Evolutionary conservation across 768 basidiomycete genomes (phyloP), one percentile per base, ranked within the genome.

Genomic region (Leccinellum luteum): DNA sequence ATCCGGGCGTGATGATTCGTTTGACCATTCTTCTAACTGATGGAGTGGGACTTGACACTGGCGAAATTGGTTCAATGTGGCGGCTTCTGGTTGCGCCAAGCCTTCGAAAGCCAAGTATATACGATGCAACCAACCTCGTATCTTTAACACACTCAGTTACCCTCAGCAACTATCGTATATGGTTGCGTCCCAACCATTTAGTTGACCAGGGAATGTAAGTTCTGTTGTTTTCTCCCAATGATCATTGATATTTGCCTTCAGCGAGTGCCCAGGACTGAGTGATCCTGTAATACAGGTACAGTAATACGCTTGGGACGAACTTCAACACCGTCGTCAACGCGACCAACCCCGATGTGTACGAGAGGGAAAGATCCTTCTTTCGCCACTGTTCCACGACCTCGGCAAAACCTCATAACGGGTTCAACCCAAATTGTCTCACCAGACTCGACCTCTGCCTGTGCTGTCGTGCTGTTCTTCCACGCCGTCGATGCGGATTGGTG

Each of bases 11-110:
- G 30, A 21, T 15, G 13, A 48, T 31, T 31, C 30, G 30, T 15
- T 31, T 50, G 30, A 31, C 19, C 41, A 13, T 32, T 25, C 32
- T 9, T 27, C 7, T 32, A 58, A 53, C 55, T 48, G 57, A 63
- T 32, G 57, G 62, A 7, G 61, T 56, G 17, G 56, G 49, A 60
- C 35, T 63, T 14, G 59, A 59, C 23, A 51, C 41, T 34, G 62
- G 53, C 14, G 53, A 59, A 52, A 58, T 52, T 38, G 57, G 57
- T 63, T 41, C 48, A 54, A 62, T 44, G 62, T 55, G 61, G 58
- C 61, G 1, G 48, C 52, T 8, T 23, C 32, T 41, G 61, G 56
- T 13, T 59, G 51, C 14, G 52, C 41, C 13, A 52, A 62, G 6
- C 34, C 43, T 21, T 62, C 56, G 6, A 54, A 48, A 19, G 57